Evolutionary conservation across 2,329 filamentous ascomycete species (phyloP).

Genomic region (Westerdykella sp.): DNA sequence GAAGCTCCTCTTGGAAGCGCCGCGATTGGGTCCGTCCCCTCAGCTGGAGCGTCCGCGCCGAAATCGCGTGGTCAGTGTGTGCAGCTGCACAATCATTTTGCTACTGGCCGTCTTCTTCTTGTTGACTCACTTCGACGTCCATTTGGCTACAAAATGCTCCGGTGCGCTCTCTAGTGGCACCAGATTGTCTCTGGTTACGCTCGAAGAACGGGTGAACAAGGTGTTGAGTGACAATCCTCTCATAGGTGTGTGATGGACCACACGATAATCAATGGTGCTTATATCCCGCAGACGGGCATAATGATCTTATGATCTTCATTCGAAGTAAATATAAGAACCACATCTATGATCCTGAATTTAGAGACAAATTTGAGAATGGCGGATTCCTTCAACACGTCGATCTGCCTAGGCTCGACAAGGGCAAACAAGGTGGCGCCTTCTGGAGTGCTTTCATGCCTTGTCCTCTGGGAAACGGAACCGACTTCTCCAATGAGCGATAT

Average conservation of each 20-base stretch:
- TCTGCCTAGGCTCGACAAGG: conserved; percentile 64
- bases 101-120: too few relatives aligned
- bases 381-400: conserved; percentile 68
- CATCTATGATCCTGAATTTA: conserved; percentile 70
- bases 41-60: too few relatives aligned
- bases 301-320: conserved; percentile 75
- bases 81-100: too few relatives aligned
- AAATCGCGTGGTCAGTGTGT: too few relatives aligned
- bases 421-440: conserved; percentile 77
- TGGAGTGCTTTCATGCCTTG: conserved; percentile 85
- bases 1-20: too few relatives aligned
- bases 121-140: too few relatives aligned
- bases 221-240: conserved; percentile 36
- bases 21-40: too few relatives aligned
- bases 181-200: conserved; percentile 4
- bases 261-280: conserved; percentile 6
- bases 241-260: conserved; percentile 29
- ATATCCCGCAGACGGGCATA: conserved; percentile 66
- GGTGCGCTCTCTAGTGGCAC: too few relatives aligned
- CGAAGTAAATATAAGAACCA: conserved; percentile 64
- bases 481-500: conserved; percentile 71
- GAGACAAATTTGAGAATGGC: conserved; percentile 65
- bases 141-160: too few relatives aligned
- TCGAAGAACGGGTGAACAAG: conserved; percentile 29
- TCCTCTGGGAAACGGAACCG: conserved; percentile 57